Base-by-base conservation (phyloP, 2,329 filamentous ascomycete genomes). In the Monosporascus sp. region DNA sequence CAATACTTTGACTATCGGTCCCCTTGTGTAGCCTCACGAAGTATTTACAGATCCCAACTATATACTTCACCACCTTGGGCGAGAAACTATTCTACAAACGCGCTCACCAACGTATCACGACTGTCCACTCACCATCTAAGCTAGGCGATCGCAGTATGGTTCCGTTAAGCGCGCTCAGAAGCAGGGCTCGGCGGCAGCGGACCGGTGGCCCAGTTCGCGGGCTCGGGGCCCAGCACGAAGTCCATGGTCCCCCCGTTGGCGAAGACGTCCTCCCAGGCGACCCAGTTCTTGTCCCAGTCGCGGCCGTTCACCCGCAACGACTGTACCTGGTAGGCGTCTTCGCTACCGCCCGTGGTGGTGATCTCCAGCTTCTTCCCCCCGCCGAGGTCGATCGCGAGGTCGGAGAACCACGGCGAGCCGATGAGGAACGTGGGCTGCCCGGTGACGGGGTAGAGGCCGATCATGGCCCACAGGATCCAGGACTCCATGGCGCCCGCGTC, bases 401-500 rank as follows among this genome's bases (percentile, higher is more conserved):
- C 74, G 1, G 68, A 67, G 62, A 86, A 84, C 82, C 82, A 87
- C 0, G 84, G 84, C 6, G 81, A 82, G 3, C 79, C 80, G 50
- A 88, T 74, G 17, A 88, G 71, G 64, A 88, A 88, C 1, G 81
- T 85, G 0, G 83, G 83, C 71, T 88, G 85, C 0, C 83, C 84
- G 0, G 84, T 86, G 56, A 89, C 71, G 1, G 85, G 85, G 58
- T 86, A 88, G 27, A 88, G 69, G 2, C 85, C 85, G 38, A 88
- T 76, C 77, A 86, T 86, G 57, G 80, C 82, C 81, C 85, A 89
- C 8, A 87, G 68, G 3, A 86, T 67, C 81, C 84, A 88, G 7
- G 79, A 83, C 64, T 89, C 84, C 85, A 89, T 88, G 15, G 86
- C 83, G 6, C 86, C 86, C 2, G 84, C 84, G 65, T 89, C 86